Evolutionary conservation across 1,284 basidiomycete species (phyloP).

Genomic region (Flammula alnicola): DNA sequence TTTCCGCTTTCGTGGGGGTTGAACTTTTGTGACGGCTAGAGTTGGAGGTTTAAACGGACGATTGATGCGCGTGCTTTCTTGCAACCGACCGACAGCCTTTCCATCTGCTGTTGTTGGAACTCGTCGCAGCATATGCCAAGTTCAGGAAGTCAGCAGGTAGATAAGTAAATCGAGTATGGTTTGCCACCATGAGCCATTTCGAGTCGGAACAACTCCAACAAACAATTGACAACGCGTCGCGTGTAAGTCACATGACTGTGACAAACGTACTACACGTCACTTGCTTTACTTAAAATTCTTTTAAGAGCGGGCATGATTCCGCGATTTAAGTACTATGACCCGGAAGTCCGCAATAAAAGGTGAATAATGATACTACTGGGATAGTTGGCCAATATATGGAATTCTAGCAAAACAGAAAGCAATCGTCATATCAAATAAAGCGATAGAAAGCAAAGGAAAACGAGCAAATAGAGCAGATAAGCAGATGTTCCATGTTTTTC

Average conservation of each 20-base stretch:
- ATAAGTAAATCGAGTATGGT: background rate
- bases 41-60: conserved; percentile 84
- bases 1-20: conserved; percentile 81
- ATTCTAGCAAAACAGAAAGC: background rate
- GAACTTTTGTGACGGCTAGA: conserved; percentile 49
- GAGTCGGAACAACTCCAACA: background rate
- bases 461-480: background rate
- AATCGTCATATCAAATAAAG: background rate
- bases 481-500: too few species aligned
- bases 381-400: background rate
- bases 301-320: too few species aligned
- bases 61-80: conserved; percentile 71
- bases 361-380: too few species aligned
- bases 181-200: background rate
- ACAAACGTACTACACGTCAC: background rate
- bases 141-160: background rate
- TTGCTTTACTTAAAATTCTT: too few species aligned
- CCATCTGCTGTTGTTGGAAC: conserved; percentile 72
- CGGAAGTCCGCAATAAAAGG: too few species aligned
- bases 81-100: conserved; percentile 63
- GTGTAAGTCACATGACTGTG: conserved; percentile 20
- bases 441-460: background rate
- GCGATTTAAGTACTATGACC: background rate
- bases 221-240: conserved; percentile 17
- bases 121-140: conserved; percentile 63